These are phyloP conservation scores for Wickerhamomyces sp. DNA, from an alignment of 1,139 yeast species.

Conservation along the genomic window DNA sequence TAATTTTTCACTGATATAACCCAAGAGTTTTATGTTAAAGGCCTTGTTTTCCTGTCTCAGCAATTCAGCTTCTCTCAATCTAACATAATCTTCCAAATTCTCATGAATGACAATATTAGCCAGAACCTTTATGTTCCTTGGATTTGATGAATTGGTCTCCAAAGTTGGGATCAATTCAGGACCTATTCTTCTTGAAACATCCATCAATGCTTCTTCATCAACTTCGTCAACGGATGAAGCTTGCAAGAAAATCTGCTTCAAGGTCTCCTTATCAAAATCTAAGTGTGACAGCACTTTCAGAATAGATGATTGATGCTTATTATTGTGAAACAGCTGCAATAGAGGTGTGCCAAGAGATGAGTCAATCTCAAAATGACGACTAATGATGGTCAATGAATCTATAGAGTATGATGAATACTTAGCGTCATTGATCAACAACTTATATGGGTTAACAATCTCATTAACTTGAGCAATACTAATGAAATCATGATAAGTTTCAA, in stretches of 20 bases:
- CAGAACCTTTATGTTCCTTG: slow-evolving; percentile 32
- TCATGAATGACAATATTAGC: slow-evolving; percentile 38
- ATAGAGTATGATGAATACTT: slow-evolving; percentile 14
- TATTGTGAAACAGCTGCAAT: slow-evolving; percentile 11
- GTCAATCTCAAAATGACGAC: slow-evolving; percentile 15
- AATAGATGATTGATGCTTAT: slow-evolving; percentile 18
- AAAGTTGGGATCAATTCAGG: slow-evolving; percentile 20
- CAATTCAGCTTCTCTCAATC: slow-evolving; percentile 30
- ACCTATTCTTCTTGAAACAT: slow-evolving; percentile 22
- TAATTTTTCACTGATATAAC: slow-evolving; percentile 18
- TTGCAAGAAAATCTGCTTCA: slow-evolving; percentile 16
- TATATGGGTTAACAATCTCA: slow-evolving; percentile 14
- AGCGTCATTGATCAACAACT: slow-evolving; percentile 8
- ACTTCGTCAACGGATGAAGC: slow-evolving; percentile 19
- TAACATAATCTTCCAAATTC: slow-evolving; percentile 29
- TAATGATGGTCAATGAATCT: slow-evolving; percentile 19
- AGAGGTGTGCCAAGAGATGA: slow-evolving; percentile 15
- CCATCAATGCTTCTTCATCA: slow-evolving; percentile 24
- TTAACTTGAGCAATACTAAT: slow-evolving; percentile 10
- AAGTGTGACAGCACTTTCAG: slow-evolving; percentile 19
- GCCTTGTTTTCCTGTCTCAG: slow-evolving; percentile 23
- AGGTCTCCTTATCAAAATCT: slow-evolving; percentile 10
- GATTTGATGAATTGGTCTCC: slow-evolving; percentile 16
- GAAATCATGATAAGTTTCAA: slow-evolving; percentile 15
- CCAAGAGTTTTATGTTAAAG: slow-evolving; percentile 22